These are phyloP conservation scores for Russula sp. DNA, from an alignment of 768 basidiomycete species.

Conservation along the genomic window DNA sequence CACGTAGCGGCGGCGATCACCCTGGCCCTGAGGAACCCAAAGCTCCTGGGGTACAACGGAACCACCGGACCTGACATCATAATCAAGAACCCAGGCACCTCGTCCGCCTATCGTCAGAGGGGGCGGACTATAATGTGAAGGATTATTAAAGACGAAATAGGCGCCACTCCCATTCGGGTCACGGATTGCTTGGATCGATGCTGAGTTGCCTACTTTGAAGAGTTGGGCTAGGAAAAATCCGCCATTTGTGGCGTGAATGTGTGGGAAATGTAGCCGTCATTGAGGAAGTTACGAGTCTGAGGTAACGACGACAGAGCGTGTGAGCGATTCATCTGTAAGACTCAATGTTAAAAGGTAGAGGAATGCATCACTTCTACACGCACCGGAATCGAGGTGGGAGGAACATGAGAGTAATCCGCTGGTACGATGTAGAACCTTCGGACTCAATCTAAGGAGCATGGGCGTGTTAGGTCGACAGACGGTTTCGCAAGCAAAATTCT, in stretches of 20 bases:
- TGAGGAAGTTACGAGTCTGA: neutral
- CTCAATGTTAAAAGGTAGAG: neutral
- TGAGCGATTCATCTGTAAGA: conserved; percentile 5
- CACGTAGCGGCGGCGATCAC: conserved; percentile 20
- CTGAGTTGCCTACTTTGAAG: conserved; percentile 1
- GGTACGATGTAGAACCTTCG: too few species aligned
- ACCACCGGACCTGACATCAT: conserved; percentile 11
- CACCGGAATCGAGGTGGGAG: neutral
- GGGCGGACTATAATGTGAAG: neutral
- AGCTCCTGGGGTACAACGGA: conserved; percentile 25
- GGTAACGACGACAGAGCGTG: neutral
- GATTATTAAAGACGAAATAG: conserved; percentile 7
- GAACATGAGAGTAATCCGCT: too few species aligned
- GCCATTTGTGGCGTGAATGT: conserved; percentile 13
- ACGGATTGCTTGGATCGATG: neutral
- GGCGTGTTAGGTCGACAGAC: too few species aligned
- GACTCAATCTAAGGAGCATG: too few species aligned
- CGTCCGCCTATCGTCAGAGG: neutral
- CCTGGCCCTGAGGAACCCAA: conserved; percentile 20
- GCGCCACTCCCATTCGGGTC: neutral
- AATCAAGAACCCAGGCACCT: conserved; percentile 21
- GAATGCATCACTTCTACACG: neutral
- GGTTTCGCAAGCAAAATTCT: too few species aligned
- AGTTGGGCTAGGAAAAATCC: conserved; percentile 7
- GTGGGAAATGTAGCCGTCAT: conserved; percentile 22